Evolutionary conservation across 768 basidiomycete genomes (phyloP).

Genomic region (Pisolithus microcarpus): DNA sequence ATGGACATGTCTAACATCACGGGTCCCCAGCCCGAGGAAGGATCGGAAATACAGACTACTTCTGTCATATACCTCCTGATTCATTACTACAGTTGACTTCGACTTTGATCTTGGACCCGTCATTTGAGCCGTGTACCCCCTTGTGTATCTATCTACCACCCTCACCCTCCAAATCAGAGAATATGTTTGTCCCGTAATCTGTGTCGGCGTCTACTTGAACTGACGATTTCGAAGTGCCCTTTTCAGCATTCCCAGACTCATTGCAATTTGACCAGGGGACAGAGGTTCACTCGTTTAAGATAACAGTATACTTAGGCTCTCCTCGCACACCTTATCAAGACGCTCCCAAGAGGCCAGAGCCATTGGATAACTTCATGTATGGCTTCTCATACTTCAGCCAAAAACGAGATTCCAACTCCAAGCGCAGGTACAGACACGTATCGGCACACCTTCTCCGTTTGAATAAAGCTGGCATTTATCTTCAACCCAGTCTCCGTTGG

Average conservation of each 20-base stretch:
- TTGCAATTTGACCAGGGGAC: constrained; percentile 73
- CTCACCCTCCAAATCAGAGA: constrained; percentile 53
- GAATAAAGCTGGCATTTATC: background rate
- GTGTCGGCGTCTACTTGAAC: background rate
- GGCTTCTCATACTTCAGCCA: constrained; percentile 80
- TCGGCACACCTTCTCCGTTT: background rate
- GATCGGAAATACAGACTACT: constrained; percentile 8
- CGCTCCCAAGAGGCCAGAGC: constrained; percentile 26
- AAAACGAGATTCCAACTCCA: constrained; percentile 52
- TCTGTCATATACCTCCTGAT: background rate
- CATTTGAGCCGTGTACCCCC: constrained; percentile 62
- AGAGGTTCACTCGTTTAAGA: constrained; percentile 79
- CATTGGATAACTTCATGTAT: constrained; percentile 63
- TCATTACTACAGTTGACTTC: constrained; percentile 58
- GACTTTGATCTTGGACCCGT: constrained; percentile 85
- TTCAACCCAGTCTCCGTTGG: constrained; percentile 38
- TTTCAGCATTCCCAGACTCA: constrained; percentile 89
- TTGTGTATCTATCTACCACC: constrained; percentile 45
- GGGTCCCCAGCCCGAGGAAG: constrained; percentile 3
- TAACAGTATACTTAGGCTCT: constrained; percentile 44
- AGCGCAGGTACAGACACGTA: constrained; percentile 79
- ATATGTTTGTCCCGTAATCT: constrained; percentile 39
- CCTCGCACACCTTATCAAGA: constrained; percentile 10
- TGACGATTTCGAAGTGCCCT: constrained; percentile 52
- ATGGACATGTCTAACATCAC: constrained; percentile 17